Base-by-base conservation (phyloP, 2,329 filamentous ascomycete species). In the Fusarium pininemorale region DNA sequence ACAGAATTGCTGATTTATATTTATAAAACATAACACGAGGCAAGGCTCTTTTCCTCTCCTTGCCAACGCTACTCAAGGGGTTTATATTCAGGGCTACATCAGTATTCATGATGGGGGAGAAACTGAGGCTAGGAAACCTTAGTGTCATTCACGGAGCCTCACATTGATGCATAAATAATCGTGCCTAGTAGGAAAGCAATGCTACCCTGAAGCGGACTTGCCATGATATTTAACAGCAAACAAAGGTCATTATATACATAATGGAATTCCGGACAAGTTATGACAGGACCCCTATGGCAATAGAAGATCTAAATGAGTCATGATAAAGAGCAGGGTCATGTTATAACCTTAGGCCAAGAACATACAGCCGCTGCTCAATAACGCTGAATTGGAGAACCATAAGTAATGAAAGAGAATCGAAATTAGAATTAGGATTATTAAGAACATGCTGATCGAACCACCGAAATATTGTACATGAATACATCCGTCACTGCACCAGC, bases 301-400 rank as follows among this genome's bases (percentile, higher is more conserved):
- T 11, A 7, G 47, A 50, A 32, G 28, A 50, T 13, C 5, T 1
- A 13, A 7, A 20, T 14, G 44, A 8, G 9, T 6, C 12, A 0
- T 20, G 6, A 20, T 20, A 35, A 35, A 15, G 32, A 15, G 14
- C 32, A 35, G 32, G 1, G 32, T 35, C 14, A 35, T 35, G 32
- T 8, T 15, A 14, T 35, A 15, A 35, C 1, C 3, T 15, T 35
- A 15, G 32, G 32, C 14, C 14, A 14, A 35, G 15, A 20, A 20
- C 16, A 20, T 7, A 51, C 6, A 24, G 7, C 12, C 11, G 2
- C 4, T 5, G 3, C 2, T 13, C 2, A 5, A 22, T 0, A 14
- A 3, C 1, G 13, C 7, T 5, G 6, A 6, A 2, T 7, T 22
- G 3, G 16, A 22, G 8, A 10, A 6, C 9, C 8, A 37, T 12